These are phyloP conservation scores for Geosmithia putterillii DNA, from an alignment of 2,329 filamentous ascomycete species.

Conservation along the genomic window DNA sequence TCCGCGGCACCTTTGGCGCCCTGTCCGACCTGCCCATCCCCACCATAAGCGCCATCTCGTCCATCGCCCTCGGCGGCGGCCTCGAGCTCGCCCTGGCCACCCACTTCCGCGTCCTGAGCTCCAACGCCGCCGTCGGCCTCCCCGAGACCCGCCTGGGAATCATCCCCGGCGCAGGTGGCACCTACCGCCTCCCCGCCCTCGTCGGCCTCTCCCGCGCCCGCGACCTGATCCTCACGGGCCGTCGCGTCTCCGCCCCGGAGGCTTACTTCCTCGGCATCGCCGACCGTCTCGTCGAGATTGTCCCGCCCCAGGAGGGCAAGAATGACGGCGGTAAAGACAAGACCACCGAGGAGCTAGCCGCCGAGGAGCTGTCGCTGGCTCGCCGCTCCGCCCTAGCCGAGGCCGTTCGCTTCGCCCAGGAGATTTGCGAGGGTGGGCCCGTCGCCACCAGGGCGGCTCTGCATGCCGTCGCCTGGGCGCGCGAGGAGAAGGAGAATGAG, in stretches of 20 bases:
- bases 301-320: slow-evolving; percentile 34
- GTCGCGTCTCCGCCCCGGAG: slow-evolving; percentile 71
- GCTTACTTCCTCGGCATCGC: slow-evolving; percentile 86
- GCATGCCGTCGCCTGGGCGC: slow-evolving; percentile 60
- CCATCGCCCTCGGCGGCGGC: slow-evolving; percentile 79
- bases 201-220: slow-evolving; percentile 74
- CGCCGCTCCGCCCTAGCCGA: slow-evolving; percentile 59
- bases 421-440: slow-evolving; percentile 85
- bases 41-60: slow-evolving; percentile 79
- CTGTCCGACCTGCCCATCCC: slow-evolving; percentile 72
- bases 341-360: background rate
- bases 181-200: slow-evolving; percentile 70
- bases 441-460: slow-evolving; percentile 71
- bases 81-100: slow-evolving; percentile 87
- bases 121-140: slow-evolving; percentile 65
- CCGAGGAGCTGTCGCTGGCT: slow-evolving; percentile 40
- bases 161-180: slow-evolving; percentile 88
- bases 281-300: slow-evolving; percentile 77
- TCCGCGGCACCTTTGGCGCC: slow-evolving; percentile 63
- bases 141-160: slow-evolving; percentile 91
- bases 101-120: slow-evolving; percentile 76
- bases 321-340: slow-evolving; percentile 14
- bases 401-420: slow-evolving; percentile 64
- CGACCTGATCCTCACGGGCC: slow-evolving; percentile 81
- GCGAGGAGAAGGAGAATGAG: slow-evolving; percentile 69